A percentile compares a stretch with the other conserved stretches of the same genome.
These are phyloP conservation scores for Zarea fungicola DNA, from an alignment of 2,329 filamentous ascomycete genomes.

Conservation along the genomic window DNA sequence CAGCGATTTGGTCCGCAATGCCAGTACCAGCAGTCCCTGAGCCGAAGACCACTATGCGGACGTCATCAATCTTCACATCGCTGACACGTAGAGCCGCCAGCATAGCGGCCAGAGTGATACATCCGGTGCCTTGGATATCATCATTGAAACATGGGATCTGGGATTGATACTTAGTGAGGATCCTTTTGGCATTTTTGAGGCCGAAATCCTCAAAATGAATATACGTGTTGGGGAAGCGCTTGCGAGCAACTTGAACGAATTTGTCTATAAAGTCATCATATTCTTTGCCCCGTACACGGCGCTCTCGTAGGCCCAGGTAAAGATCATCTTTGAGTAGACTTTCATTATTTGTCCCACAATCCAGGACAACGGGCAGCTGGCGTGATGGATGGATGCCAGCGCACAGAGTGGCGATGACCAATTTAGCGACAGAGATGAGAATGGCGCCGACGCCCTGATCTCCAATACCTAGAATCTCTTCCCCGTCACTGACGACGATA, in stretches of 20 bases:
- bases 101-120: slow-evolving; percentile 78
- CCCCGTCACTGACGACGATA: slow-evolving; percentile 72
- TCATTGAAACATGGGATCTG: slow-evolving; percentile 84
- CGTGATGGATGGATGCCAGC: slow-evolving; percentile 79
- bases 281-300: slow-evolving; percentile 60
- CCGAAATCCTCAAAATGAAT: slow-evolving; percentile 92
- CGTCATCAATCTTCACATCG: slow-evolving; percentile 59
- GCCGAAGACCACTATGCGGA: slow-evolving; percentile 72
- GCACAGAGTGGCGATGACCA: slow-evolving; percentile 77
- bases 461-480: slow-evolving; percentile 79
- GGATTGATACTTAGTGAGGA: slow-evolving; percentile 70
- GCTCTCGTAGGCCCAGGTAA: slow-evolving; percentile 69
- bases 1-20: slow-evolving; percentile 78
- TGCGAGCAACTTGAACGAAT: slow-evolving; percentile 64
- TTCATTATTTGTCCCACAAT: slow-evolving; percentile 81
- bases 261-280: slow-evolving; percentile 74
- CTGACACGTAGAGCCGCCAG: slow-evolving; percentile 69
- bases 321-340: slow-evolving; percentile 68
- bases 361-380: slow-evolving; percentile 74
- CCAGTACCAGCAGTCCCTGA: slow-evolving; percentile 77
- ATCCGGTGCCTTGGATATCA: slow-evolving; percentile 84
- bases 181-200: slow-evolving; percentile 64
- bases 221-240: slow-evolving; percentile 72
- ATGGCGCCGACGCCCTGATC: slow-evolving; percentile 85
- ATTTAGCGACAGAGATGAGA: slow-evolving; percentile 77